phyloP scores from a whole-genome alignment of 495 filamentous ascomycete genomes.

The Elasticomyces elasticus region DNA sequence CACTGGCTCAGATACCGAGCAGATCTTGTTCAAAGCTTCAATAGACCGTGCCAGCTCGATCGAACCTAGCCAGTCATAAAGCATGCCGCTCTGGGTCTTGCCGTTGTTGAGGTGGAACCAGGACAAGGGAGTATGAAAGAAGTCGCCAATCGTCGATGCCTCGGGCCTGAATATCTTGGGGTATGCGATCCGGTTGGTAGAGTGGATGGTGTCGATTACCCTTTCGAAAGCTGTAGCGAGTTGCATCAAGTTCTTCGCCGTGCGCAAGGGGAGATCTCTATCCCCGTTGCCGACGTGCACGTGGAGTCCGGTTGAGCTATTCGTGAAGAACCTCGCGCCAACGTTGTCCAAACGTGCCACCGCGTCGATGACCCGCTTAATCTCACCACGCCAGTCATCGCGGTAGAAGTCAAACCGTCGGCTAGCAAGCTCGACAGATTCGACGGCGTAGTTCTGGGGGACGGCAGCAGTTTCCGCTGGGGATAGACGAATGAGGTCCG shows the following conservation, averaged over 20 bases:
- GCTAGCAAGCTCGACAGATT: conserved; percentile 8
- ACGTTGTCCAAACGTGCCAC: conserved; percentile 1
- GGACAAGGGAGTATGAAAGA: no score
- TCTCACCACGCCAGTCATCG: conserved; percentile 9
- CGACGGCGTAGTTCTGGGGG: background rate
- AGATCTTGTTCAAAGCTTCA: no score
- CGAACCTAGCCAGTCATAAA: no score
- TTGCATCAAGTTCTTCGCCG: conserved; percentile 28
- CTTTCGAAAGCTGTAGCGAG: conserved; percentile 34
- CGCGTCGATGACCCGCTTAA: conserved; percentile 3
- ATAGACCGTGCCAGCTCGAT: no score
- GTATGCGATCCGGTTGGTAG: no score
- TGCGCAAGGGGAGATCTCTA: conserved; percentile 18
- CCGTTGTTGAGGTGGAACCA: no score
- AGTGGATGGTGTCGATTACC: no score
- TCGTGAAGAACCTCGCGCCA: conserved; percentile 22
- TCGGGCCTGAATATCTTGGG: no score
- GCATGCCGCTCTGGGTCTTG: no score
- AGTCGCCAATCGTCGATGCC: background rate
- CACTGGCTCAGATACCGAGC: no score
- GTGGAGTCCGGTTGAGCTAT: conserved; percentile 31
- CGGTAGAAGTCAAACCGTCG: background rate
- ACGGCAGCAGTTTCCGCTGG: background rate
- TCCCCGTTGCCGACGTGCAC: conserved; percentile 34
- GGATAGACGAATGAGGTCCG: background rate